Evolutionary conservation across 2,329 filamentous ascomycete genomes (phyloP), one percentile per base, ranked within the genome.

Genomic region (Colletotrichum paranaense): DNA sequence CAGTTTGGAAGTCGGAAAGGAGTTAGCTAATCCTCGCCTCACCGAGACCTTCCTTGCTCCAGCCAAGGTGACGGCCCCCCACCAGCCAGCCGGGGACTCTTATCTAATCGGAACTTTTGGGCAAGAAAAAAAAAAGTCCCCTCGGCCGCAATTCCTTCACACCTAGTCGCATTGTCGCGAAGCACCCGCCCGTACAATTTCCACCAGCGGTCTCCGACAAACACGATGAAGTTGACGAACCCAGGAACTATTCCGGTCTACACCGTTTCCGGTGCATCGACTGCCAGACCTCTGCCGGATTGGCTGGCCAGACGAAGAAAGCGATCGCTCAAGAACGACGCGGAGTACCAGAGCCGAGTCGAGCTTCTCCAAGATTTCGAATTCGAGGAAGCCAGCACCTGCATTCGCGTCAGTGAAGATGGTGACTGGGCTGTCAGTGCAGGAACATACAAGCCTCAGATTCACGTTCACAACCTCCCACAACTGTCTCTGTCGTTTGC

Each of bases 341-440:
- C 93, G 73, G 96, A 98, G 81, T 98, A 96, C 84, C 93, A 95
- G 75, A 98, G 95, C 82, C 93, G 97, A 76, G 92, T 99, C 78
- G 97, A 99, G 83, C 88, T 99, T 70, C 89, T 99, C 49, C 97
- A 99, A 80, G 97, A 99, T 81, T 99, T 99, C 82, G 95, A 97
- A 80, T 98, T 99, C 79, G 95, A 98, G 79, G 95, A 98, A 84
- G 96, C 97, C 53, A 98, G 95, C 80, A 91, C 92, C 77, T 98
- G 96, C 81, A 91, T 99, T 75, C 91, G 95, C 62, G 91, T 97
- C 75, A 98, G 94, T 78, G 95, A 98, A 72, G 97, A 99, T 89
- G 96, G 96, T 62, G 93, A 98, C 81, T 99, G 97, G 95, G 69
- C 74, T 12, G 73, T 76, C 49, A 97, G 94, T 79, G 97, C 95